Evolutionary conservation across 768 basidiomycete species (phyloP), one percentile per base, ranked within the genome.

Genomic region (Sistotremastrum suecicum): DNA sequence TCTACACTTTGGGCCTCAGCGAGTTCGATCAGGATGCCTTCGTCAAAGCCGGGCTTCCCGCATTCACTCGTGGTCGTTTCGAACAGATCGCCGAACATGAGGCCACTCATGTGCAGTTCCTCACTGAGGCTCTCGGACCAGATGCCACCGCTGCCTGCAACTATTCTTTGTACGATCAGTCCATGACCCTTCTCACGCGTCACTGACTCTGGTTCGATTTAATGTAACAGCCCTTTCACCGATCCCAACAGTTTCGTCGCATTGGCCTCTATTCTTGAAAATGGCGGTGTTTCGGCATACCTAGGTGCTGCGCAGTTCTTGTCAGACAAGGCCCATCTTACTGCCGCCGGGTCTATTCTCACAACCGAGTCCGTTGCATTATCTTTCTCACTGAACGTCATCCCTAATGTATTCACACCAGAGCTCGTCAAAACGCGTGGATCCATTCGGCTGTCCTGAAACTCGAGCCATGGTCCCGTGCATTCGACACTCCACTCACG

Each of bases 351-450:
- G 4, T 66, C 67, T 43, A 72, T 82, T 50, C 66, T 78, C 40
- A 63, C 75, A 9, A 71, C 70, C 44, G 78, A 83, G 57, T 12
- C 2, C 10, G 10, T 38, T 38, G 10, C 12, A 10, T 38, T 38
- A 10, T 1, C 2, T 10, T 38, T 38, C 12, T 38, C 12, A 10
- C 10, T 38, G 37, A 10, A 38, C 12, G 10, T 38, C 12, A 38
- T 10, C 12, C 37, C 10, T 12, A 10, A 10, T 10, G 12, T 38
- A 38, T 38, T 38, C 12, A 20, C 20, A 20, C 20, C 20, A 10
- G 37, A 55, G 68, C 78, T 28, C 70, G 78, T 34, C 80, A 83
- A 46, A 68, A 75, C n/a, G 63, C 70, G 1, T 83, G 78, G 78
- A 59, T 83, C 34, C 64, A 67, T 50, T 68, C 70, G 1, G 66